Evolutionary conservation across 2,329 filamentous ascomycete species (phyloP).

Genomic region (Pestalotiopsis sp.): DNA sequence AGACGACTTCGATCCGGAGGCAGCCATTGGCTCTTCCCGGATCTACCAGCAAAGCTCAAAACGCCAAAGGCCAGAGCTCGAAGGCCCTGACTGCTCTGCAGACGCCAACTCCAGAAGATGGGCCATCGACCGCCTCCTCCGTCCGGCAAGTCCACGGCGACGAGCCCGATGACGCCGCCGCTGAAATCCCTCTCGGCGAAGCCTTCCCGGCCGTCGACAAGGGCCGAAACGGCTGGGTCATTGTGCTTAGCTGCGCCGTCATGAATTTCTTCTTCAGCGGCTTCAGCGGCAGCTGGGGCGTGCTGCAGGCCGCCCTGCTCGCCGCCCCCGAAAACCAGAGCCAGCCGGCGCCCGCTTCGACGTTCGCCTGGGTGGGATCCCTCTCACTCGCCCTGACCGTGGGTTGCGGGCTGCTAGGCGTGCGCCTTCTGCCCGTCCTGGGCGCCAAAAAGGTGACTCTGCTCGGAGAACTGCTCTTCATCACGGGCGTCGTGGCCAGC

Average conservation of each 20-base stretch:
- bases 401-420: slow-evolving; percentile 18
- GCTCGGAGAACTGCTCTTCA: background rate
- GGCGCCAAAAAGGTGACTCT: background rate
- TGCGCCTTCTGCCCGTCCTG: background rate
- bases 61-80: background rate
- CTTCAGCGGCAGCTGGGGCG: slow-evolving; percentile 30
- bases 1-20: background rate
- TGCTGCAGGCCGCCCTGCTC: slow-evolving; percentile 21
- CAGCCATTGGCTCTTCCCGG: background rate
- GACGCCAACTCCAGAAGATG: background rate
- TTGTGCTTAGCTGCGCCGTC: background rate
- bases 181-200: background rate
- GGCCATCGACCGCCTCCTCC: background rate
- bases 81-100: background rate
- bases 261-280: slow-evolving; percentile 29
- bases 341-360: background rate
- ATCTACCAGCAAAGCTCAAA: background rate
- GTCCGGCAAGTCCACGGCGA: background rate
- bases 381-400: slow-evolving; percentile 15
- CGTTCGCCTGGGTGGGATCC: slow-evolving; percentile 17
- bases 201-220: background rate
- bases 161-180: background rate
- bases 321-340: background rate
- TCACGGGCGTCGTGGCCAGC: background rate
- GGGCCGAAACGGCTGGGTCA: slow-evolving; percentile 2